phyloP scores from a whole-genome alignment of 495 filamentous ascomycete genomes.

The Lichina pygmaea region DNA sequence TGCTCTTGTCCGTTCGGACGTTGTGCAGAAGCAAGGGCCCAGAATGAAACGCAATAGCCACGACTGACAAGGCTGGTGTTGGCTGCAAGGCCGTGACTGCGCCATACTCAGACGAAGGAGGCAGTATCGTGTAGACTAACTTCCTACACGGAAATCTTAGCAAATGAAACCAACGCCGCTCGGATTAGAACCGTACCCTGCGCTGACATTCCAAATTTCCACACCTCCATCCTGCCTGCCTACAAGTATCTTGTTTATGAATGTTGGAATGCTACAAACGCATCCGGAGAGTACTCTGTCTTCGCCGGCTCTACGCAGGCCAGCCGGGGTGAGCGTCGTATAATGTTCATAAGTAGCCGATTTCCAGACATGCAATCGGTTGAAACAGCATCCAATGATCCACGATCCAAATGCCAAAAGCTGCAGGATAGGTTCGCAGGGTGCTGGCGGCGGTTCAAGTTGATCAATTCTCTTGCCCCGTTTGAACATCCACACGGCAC shows the following conservation, averaged over 20 bases:
- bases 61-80: constrained; percentile 54
- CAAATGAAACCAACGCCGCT: background rate
- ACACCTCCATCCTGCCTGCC: constrained; percentile 67
- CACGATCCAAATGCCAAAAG: constrained; percentile 72
- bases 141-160: constrained; percentile 14
- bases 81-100: constrained; percentile 63
- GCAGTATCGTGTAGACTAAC: constrained; percentile 58
- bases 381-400: constrained; percentile 57
- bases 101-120: constrained; percentile 35
- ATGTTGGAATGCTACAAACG: constrained; percentile 68
- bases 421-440: constrained; percentile 42
- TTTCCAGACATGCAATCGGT: constrained; percentile 70
- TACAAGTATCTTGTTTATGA: constrained; percentile 81
- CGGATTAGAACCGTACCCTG: constrained; percentile 16
- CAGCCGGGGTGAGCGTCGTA: constrained; percentile 37
- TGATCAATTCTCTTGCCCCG: constrained; percentile 67
- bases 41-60: constrained; percentile 62
- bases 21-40: constrained; percentile 61
- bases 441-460: constrained; percentile 31
- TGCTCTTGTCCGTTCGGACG: constrained; percentile 40
- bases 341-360: constrained; percentile 65
- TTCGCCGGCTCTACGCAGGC: constrained; percentile 15
- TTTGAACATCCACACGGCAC: constrained; percentile 79
- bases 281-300: constrained; percentile 35
- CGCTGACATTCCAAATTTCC: constrained; percentile 92